Conservation (phyloP, 768 basidiomycete species). For the Suillus lakei region DNA sequence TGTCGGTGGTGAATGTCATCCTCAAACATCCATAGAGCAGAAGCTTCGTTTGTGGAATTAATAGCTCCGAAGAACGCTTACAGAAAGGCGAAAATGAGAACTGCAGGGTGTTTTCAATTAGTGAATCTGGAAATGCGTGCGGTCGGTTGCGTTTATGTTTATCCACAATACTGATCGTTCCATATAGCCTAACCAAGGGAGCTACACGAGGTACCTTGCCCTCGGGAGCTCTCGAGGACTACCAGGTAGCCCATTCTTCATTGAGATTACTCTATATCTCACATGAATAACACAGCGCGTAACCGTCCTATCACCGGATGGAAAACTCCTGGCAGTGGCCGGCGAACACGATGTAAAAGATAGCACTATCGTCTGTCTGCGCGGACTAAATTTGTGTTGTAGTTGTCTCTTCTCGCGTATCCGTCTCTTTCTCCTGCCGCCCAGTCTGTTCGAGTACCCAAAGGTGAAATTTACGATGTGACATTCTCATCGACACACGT, state of each 20-base stretch:
- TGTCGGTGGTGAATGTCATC: constrained; percentile 7
- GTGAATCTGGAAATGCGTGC: constrained; percentile 11
- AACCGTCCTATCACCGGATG: constrained; percentile 77
- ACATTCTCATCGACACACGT: constrained; percentile 75
- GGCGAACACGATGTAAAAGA: constrained; percentile 70
- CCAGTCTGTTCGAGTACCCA: constrained; percentile 53
- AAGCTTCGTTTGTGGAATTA: constrained; percentile 83
- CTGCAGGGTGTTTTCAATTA: constrained; percentile 70
- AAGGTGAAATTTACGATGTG: constrained; percentile 86
- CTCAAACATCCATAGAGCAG: constrained; percentile 39
- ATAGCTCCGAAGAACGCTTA: constrained; percentile 70
- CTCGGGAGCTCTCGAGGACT: constrained; percentile 70
- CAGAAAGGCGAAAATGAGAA: constrained; percentile 79
- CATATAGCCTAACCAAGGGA: constrained; percentile 54
- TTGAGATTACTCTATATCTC: background rate
- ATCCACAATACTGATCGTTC: constrained; percentile 4
- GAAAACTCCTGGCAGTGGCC: constrained; percentile 67
- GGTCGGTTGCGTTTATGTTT: background rate
- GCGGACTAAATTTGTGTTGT: constrained; percentile 19
- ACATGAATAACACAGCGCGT: constrained; percentile 69
- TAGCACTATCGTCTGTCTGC: constrained; percentile 19
- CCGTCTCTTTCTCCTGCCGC: constrained; percentile 58
- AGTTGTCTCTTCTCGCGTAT: constrained; percentile 72
- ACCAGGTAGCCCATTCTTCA: constrained; percentile 67
- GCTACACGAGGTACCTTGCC: constrained; percentile 65